Evolutionary conservation across 2,329 filamentous ascomycete genomes (phyloP).

Genomic region (Leptographium flavum): DNA sequence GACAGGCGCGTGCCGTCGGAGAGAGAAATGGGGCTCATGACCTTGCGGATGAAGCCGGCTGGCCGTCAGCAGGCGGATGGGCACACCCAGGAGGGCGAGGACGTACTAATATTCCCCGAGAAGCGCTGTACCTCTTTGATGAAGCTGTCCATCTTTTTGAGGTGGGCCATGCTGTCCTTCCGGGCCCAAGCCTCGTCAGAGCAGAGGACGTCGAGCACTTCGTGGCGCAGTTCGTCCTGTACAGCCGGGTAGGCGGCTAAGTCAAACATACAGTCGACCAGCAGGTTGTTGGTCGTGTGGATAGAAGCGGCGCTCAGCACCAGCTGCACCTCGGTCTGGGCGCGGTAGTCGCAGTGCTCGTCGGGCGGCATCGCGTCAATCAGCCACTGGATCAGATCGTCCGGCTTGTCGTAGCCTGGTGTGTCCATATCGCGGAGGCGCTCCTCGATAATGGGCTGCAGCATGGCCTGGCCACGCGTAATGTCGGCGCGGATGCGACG

Average conservation of each 20-base stretch:
- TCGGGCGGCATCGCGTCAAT: constrained; percentile 24
- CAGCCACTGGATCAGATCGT: constrained; percentile 31
- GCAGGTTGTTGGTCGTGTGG: constrained; percentile 28
- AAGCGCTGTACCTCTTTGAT: constrained; percentile 29
- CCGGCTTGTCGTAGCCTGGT: constrained; percentile 20
- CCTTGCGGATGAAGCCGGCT: constrained; percentile 31
- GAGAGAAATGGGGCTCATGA: constrained; percentile 28
- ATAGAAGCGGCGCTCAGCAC: constrained; percentile 29
- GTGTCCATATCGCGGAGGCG: constrained; percentile 26
- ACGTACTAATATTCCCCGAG: constrained; percentile 27
- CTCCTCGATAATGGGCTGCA: constrained; percentile 31
- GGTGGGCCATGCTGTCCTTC: constrained; percentile 28
- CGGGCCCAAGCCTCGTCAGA: constrained; percentile 25
- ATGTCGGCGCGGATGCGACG: constrained; percentile 29
- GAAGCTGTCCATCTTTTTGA: constrained; percentile 34
- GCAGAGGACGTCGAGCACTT: constrained; percentile 28
- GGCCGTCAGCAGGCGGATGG: not conserved
- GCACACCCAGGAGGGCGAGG: not conserved
- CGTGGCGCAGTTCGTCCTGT: constrained; percentile 32
- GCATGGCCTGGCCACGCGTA: constrained; percentile 25
- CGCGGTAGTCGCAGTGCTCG: constrained; percentile 23
- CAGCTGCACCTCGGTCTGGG: constrained; percentile 28
- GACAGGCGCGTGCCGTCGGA: constrained; percentile 30
- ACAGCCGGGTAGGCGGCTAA: constrained; percentile 31
- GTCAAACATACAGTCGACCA: constrained; percentile 36